Evolutionary conservation across 2,329 filamentous ascomycete species (phyloP), one percentile per base, ranked within the genome.

Genomic region (Cercospora sp.): DNA sequence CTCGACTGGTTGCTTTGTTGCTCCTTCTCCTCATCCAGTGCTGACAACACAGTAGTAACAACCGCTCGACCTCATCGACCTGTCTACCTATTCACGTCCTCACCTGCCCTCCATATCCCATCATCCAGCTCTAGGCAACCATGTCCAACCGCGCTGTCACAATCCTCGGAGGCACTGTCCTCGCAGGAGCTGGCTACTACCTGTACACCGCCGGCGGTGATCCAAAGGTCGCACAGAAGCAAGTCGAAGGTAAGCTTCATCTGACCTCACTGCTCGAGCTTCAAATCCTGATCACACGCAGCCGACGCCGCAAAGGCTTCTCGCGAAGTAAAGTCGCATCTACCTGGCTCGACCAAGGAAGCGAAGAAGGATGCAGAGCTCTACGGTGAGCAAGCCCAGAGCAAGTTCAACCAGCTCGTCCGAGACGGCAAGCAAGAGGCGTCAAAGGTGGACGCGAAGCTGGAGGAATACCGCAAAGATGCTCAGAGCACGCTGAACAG

Each of bases 201-300:
- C 87, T 98, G 71, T 99, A 97, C 85, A 85, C 82, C 62, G 91
- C 94, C 16, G 94, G 94, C 69, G 94, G 94, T 67, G 87, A 89
- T 79, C 86, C 92, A 62, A 92, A 91, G 80, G 88, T 87, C 60
- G 94, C 94, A n/a, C 88, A 93, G 86, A 91, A 94, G 85, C 85
- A 95, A 80, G 86, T 91, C 73, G 91, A 97, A 84, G 87, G 94
- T 97, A 83, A 57, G 89, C 83, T 48, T 36, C 16, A 23, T n/a
- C n/a, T 63, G 40, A 9, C 18, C 40, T 20, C 33, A 31, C 26
- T 57, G 30, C 12, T 45, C 7, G 16, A 60, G 18, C 53, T 26
- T 18, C 48, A 64, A 31, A 69, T 67, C 30, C 13, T 40, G 10
- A 53, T 9, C 60, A 45, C 7, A 5, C 16, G 60, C 73, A 97